Conservation (phyloP, 2,329 filamentous ascomycete species). For the Colletotrichum sp. region DNA sequence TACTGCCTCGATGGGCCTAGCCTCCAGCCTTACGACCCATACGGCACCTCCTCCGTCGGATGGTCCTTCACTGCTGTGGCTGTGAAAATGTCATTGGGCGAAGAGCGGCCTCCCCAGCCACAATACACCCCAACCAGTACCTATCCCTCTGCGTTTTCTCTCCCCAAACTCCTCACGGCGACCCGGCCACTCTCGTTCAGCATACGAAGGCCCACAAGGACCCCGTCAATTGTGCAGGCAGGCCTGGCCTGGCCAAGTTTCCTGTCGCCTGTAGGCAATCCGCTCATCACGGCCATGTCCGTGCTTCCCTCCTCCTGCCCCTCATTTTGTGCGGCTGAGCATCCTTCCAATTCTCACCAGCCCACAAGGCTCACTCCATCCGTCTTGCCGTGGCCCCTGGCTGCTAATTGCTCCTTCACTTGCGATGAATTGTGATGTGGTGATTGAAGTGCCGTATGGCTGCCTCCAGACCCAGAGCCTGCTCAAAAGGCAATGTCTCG, state of each 20-base stretch:
- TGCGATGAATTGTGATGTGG: neutral
- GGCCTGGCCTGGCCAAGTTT: neutral
- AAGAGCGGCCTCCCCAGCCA: slow-evolving; percentile 14
- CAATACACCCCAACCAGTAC: neutral
- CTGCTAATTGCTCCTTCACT: neutral
- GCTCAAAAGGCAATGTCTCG: neutral
- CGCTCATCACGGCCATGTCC: slow-evolving; percentile 16
- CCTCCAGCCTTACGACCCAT: neutral
- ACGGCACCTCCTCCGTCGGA: neutral
- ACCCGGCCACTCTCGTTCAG: neutral
- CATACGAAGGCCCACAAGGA: neutral
- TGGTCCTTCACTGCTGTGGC: neutral
- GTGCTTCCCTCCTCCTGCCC: slow-evolving; percentile 16
- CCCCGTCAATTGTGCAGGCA: neutral
- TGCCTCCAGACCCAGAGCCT: neutral
- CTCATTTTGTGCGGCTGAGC: slow-evolving; percentile 21
- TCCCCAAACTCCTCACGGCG: neutral
- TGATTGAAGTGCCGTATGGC: neutral
- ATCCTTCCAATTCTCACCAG: slow-evolving; percentile 14
- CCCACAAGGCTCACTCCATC: slow-evolving; percentile 19
- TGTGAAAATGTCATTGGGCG: neutral
- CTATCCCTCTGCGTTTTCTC: neutral
- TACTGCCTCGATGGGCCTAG: neutral
- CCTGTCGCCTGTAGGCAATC: neutral
- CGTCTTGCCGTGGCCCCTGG: slow-evolving; percentile 1